Evolutionary conservation across 2,329 filamentous ascomycete species (phyloP).

Genomic region (Phialophora chinensis): DNA sequence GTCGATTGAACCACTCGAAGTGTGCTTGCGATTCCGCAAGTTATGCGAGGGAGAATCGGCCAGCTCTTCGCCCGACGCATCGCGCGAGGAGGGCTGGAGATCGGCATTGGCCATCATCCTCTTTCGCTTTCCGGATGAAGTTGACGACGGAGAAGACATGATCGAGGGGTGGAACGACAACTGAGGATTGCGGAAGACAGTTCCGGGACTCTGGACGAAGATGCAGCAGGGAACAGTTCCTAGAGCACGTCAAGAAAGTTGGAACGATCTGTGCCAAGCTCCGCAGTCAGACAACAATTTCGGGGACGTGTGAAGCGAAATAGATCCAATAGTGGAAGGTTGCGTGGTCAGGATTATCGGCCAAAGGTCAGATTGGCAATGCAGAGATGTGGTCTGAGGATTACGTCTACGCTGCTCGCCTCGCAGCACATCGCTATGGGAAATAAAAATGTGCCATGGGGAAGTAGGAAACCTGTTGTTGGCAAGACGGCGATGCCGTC

Average conservation of each 20-base stretch:
- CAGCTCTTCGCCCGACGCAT: constrained; percentile 78
- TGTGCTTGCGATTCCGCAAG: constrained; percentile 62
- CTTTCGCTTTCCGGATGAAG: constrained; percentile 77
- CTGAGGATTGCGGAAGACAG: neutral
- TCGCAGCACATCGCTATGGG: neutral
- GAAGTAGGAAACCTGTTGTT: constrained; percentile 19
- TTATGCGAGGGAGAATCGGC: constrained; percentile 66
- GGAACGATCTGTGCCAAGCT: constrained; percentile 17
- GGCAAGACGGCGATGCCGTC: constrained; percentile 10
- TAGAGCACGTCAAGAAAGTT: constrained; percentile 1
- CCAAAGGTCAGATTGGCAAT: neutral
- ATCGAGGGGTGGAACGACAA: neutral
- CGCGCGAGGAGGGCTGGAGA: constrained; percentile 75
- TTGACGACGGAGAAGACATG: constrained; percentile 66
- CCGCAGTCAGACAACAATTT: constrained; percentile 22
- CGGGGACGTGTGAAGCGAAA: constrained; percentile 16
- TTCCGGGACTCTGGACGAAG: neutral
- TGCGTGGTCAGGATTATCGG: neutral
- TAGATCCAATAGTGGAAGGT: neutral
- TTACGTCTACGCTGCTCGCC: neutral
- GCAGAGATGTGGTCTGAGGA: neutral
- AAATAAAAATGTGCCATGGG: neutral
- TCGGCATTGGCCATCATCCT: constrained; percentile 67
- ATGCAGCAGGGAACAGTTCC: neutral
- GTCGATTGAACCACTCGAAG: constrained; percentile 52